Evolutionary conservation across 345 rosid genomes (phyloP), one percentile per base, ranked within the genome.

Genomic region (Kandelia obovata): DNA sequence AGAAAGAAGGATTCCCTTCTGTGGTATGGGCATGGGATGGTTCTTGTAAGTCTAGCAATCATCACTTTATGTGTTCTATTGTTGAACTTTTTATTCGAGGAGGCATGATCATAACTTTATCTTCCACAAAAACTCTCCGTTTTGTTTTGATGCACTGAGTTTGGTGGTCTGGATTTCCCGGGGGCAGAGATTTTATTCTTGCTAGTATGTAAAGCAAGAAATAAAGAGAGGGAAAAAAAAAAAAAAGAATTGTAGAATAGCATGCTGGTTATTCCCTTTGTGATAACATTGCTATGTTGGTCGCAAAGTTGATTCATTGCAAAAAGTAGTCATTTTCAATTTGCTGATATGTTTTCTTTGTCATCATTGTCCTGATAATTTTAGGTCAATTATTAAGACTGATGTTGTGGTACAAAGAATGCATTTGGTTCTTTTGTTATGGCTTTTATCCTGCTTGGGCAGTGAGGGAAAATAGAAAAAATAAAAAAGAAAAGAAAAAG

Each of bases 21-120:
- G 97, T 69, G 97, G 98, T 62, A 47, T 93, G 68, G 98, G 97
- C 79, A 75, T 83, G 80, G 98, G 97, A 35, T 93, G 98, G 98
- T 77, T 89, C 74, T 61, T 93, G 97, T 90, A 80, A 86, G 97
- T 85, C 80, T 4, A 51, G 20, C 7, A 9, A 9, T 53, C 43
- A 27, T 28, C 31, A 0, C 25, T 62, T 1, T 35, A 15, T 68
- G 21, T 26, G 10, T 23, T 53, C 26, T 5, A 16, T 52, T 49
- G 21, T 37, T 52, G 11, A 15, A 7, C 15, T 34, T 62, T 64
- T 28, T 34, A 7, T 43, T 43, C 1, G 5, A 43, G 5, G 58
- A 37, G 5, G 20, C 28, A 21, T 6, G 16, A 56, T 56, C 28
- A 56, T 1, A 25, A 28, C 30, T 56, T 53, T 53, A 13, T 55